Conservation (phyloP, 78 protist species). For the Dictyostelium purpureum region DNA sequence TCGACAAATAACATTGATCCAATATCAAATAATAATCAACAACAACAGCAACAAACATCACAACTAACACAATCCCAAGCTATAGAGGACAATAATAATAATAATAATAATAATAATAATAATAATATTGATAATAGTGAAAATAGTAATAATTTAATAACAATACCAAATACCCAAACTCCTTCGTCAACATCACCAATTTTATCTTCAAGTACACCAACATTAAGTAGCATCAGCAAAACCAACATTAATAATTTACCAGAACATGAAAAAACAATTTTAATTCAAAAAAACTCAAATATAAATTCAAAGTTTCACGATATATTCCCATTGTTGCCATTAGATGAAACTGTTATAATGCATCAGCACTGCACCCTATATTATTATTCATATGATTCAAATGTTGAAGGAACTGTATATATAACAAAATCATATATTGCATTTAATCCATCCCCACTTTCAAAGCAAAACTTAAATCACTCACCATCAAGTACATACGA, state of each 20-base stretch:
- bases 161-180: neutral
- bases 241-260: neutral
- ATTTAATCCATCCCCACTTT: constrained; percentile 21
- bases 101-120: neutral
- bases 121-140: neutral
- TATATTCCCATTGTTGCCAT: constrained; percentile 43
- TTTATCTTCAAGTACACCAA: neutral
- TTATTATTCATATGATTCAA: neutral
- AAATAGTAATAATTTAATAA: too few relatives aligned
- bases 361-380: constrained; percentile 43
- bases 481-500: neutral
- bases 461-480: neutral
- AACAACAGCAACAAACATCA: neutral
- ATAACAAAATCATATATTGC: constrained; percentile 64
- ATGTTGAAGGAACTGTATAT: constrained; percentile 38
- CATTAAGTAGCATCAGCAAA: neutral
- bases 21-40: neutral
- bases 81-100: neutral
- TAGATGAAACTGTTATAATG: constrained; percentile 16
- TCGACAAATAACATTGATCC: constrained; percentile 1
- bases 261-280: constrained; percentile 27
- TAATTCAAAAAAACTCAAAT: constrained; percentile 42
- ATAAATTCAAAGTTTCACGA: constrained; percentile 31
- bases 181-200: neutral
- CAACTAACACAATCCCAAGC: neutral